Conservation (phyloP, 495 filamentous ascomycete genomes). For the Lentithecium fluviatile region DNA sequence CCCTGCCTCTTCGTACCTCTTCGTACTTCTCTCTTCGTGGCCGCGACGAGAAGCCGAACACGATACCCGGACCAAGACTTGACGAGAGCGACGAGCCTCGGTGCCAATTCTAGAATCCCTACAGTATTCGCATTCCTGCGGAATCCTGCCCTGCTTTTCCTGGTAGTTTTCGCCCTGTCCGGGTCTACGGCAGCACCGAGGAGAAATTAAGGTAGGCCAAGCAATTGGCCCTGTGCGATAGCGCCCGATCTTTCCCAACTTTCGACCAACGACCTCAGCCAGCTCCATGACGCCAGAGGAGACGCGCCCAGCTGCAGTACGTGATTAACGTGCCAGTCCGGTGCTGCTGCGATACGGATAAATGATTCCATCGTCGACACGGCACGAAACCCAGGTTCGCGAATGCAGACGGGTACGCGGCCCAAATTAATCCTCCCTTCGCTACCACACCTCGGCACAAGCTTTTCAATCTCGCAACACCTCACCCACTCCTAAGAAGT, state of each 20-base stretch:
- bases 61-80: too few species aligned
- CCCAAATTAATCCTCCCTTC: conserved; percentile 4
- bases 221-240: conserved; percentile 18
- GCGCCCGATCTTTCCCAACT: conserved; percentile 8
- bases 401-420: conserved; percentile 1
- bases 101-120: neutral
- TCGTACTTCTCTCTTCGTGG: too few species aligned
- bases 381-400: conserved; percentile 6
- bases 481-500: too few species aligned
- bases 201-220: conserved; percentile 32
- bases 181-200: neutral
- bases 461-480: too few species aligned
- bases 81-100: neutral
- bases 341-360: conserved; percentile 1
- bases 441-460: conserved; percentile 5
- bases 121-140: conserved; percentile 7
- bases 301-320: neutral
- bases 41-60: too few species aligned
- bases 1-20: too few species aligned
- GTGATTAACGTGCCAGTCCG: conserved; percentile 11
- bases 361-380: neutral
- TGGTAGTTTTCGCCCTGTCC: neutral
- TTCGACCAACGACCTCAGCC: neutral
- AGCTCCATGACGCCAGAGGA: neutral
- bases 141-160: conserved; percentile 1